Conservation (phyloP, 225 moss, liverwort and hornwort species). For the Pseudisothecium myosuroides region DNA sequence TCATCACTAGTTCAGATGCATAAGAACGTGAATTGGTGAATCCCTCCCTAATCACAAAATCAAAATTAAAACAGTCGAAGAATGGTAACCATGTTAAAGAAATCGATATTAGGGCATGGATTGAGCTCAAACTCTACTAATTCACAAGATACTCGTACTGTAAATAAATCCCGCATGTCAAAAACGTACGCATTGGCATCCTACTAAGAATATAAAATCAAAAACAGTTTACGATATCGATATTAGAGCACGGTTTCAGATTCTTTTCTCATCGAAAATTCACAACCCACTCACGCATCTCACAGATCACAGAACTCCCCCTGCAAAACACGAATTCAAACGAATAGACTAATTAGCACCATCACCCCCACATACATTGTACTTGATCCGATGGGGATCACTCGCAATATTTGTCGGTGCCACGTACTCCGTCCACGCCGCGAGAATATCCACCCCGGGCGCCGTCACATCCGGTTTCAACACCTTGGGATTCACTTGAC, state of each 20-base stretch:
- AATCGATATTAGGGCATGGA: neutral
- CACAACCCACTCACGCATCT: neutral
- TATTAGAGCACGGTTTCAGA: neutral
- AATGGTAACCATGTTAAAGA: neutral
- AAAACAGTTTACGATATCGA: neutral
- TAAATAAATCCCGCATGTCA: neutral
- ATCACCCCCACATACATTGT: neutral
- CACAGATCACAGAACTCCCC: neutral
- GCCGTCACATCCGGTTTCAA: constrained; percentile 58
- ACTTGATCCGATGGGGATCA: neutral
- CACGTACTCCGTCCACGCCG: constrained; percentile 37
- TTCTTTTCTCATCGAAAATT: neutral
- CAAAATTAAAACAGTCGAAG: neutral
- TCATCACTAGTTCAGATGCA: neutral
- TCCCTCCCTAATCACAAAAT: neutral
- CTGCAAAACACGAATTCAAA: neutral
- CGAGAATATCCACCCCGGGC: constrained; percentile 50
- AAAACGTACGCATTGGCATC: too few relatives aligned
- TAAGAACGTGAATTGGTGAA: neutral
- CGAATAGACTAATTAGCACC: neutral
- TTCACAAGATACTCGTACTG: neutral
- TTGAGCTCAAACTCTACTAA: neutral
- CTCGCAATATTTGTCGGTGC: neutral
- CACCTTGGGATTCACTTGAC: neutral
- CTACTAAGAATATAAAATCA: neutral